Percentiles rank a stretch among this genome's conserved stretches.
Conservation (phyloP, 306 rosid species). For the Cucumis cinereus region DNA sequence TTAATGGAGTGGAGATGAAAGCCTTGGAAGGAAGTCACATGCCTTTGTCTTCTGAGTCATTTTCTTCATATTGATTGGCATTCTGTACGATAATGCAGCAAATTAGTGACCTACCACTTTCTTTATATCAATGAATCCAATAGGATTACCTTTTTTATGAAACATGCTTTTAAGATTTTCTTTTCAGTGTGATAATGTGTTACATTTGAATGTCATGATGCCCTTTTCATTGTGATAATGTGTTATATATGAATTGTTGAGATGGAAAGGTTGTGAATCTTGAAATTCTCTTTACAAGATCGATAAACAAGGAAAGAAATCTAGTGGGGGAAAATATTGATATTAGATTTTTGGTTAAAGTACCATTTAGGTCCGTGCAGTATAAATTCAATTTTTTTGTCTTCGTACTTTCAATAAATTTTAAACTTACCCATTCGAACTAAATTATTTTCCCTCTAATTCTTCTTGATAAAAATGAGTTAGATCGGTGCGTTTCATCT, state of each 20-base stretch:
- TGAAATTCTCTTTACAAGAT: background rate
- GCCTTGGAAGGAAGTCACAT: background rate
- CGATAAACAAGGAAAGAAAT: background rate
- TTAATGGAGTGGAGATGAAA: slow-evolving; percentile 8
- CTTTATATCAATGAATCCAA: slow-evolving; percentile 3
- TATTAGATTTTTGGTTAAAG: too few species aligned
- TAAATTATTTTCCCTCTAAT: too few species aligned
- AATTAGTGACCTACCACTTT: slow-evolving; percentile 1
- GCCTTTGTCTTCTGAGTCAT: slow-evolving; percentile 6
- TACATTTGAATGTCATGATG: background rate
- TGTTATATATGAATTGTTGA: background rate
- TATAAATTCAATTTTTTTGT: too few species aligned
- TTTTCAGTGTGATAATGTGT: slow-evolving; percentile 1
- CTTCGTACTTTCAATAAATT: too few species aligned
- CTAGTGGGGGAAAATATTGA: too few species aligned
- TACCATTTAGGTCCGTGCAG: too few species aligned
- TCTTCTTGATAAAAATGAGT: too few species aligned
- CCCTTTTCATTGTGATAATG: background rate
- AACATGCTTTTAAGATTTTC: background rate
- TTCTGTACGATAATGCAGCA: slow-evolving; percentile 6
- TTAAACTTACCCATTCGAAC: too few species aligned
- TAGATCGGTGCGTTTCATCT: too few species aligned
- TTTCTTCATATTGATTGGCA: slow-evolving; percentile 1
- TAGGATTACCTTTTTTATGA: background rate
- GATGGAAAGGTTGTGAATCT: slow-evolving; percentile 6